phyloP scores from a whole-genome alignment of 2,329 filamentous ascomycete species.

The Ilyonectria destructans region DNA sequence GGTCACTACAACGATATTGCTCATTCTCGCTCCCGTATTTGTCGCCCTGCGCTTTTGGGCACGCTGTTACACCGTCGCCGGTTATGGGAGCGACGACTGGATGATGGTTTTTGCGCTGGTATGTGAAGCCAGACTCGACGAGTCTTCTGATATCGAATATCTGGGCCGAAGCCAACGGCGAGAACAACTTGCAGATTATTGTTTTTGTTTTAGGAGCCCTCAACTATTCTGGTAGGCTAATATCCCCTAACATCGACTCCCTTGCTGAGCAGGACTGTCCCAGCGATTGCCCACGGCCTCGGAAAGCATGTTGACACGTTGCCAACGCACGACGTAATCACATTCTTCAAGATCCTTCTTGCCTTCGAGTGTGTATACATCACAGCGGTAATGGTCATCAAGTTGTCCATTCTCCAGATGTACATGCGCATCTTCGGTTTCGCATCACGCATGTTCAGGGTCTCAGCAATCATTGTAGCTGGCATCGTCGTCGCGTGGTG shows the following conservation, averaged over 20 bases:
- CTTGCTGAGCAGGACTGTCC: too few relatives aligned
- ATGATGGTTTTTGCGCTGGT: constrained; percentile 32
- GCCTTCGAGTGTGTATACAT: constrained; percentile 39
- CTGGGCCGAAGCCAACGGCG: too few relatives aligned
- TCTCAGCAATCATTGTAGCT: constrained; percentile 26
- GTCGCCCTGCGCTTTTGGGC: constrained; percentile 35
- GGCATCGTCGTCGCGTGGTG: constrained; percentile 31
- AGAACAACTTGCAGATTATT: constrained; percentile 27
- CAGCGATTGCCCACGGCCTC: constrained; percentile 38
- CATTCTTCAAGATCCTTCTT: constrained; percentile 36
- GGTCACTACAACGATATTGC: constrained; percentile 26
- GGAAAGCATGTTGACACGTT: constrained; percentile 24
- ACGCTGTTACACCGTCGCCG: constrained; percentile 18
- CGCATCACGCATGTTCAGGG: constrained; percentile 27
- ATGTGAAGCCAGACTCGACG: too few relatives aligned
- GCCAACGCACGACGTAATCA: background rate
- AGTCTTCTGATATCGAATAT: too few relatives aligned
- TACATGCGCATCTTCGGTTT: constrained; percentile 41
- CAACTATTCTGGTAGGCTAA: constrained; percentile 37
- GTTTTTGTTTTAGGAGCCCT: constrained; percentile 32
- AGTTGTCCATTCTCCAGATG: constrained; percentile 34
- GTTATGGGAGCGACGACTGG: constrained; percentile 35
- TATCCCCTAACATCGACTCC: too few relatives aligned
- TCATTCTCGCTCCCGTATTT: constrained; percentile 22
- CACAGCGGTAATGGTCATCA: constrained; percentile 36